Evolutionary conservation across 2,329 filamentous ascomycete species (phyloP), one percentile per base, ranked within the genome.

Genomic region (Aspergillus quadricinctus): DNA sequence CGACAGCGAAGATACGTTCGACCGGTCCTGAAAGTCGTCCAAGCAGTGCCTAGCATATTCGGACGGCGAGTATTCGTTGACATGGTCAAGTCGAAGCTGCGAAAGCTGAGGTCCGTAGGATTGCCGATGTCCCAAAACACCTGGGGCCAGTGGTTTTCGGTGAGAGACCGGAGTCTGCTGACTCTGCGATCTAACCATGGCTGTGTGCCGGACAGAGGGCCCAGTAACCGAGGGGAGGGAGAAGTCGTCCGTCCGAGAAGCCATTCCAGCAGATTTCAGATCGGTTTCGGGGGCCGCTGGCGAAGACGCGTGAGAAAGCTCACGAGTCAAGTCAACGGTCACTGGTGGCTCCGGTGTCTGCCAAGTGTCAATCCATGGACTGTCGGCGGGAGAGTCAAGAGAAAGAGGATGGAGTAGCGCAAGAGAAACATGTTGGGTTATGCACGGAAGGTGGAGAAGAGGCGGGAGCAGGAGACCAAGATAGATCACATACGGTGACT

Each of bases 401-500:
- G 51, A 58, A 52, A 58, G 56, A 57, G 50, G 54, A 57, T 56
- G 43, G 54, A 59, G 53, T 59, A 64, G 61, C 57, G 57, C 52
- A 60, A 58, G 58, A 64, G 60, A 58, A 63, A 62, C 54, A 63
- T 59, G 57, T 65, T 64, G 63, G 62, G 59, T 61, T 61, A 53
- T 55, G 55, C 57, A 55, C 57, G 61, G 59, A 61, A 66, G 57
- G 53, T 55, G 62, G 55, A 61, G 58, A 56, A 61, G 60, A 66
- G 61, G 62, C 61, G 66, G 64, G 64, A 72, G 66, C 65, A 73
- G 71, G 69, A 66, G 68, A 71, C 72, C 66, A 71, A 70, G 69
- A 67, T 70, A 69, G 68, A 69, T 69, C 65, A 75, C 75, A 67
- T 77, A 77, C 75, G 72, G 71, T 75, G 69, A 73, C 74, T 72